These are phyloP conservation scores for Solanum sparsipilum DNA, from an alignment of 257 asterid genomes.

Conservation along the genomic window DNA sequence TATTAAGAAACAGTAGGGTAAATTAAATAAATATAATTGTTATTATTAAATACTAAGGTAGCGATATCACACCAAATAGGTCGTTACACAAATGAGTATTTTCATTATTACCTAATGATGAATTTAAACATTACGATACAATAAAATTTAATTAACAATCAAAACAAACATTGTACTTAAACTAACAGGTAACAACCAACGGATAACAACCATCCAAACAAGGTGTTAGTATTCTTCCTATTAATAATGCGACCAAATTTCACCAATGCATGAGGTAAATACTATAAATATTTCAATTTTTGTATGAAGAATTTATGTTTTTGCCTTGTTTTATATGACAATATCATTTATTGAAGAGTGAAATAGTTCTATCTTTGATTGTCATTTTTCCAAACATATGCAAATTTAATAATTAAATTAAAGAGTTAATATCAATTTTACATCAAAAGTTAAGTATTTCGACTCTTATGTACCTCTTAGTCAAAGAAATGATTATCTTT, in stretches of 20 bases:
- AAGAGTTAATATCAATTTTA: background rate
- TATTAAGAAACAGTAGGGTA: background rate
- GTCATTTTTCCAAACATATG: background rate
- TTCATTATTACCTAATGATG: too few relatives aligned
- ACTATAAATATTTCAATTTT: background rate
- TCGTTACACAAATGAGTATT: background rate
- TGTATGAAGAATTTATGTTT: background rate
- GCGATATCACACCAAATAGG: background rate
- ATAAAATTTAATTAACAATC: too few relatives aligned
- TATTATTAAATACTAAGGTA: background rate
- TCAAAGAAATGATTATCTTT: background rate
- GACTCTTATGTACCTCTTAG: background rate
- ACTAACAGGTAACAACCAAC: background rate
- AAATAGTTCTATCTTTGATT: background rate
- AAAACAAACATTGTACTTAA: background rate
- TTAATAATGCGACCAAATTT: background rate
- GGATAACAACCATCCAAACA: background rate
- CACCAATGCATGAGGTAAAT: background rate
- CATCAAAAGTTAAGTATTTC: background rate
- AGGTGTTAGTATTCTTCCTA: background rate
- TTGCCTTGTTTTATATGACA: background rate
- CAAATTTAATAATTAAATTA: background rate
- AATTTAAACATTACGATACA: too few relatives aligned
- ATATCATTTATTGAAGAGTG: background rate
- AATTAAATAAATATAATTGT: too few relatives aligned